Base-by-base conservation (phyloP, 2,329 filamentous ascomycete species). In the Cladobotryum protrusum region DNA sequence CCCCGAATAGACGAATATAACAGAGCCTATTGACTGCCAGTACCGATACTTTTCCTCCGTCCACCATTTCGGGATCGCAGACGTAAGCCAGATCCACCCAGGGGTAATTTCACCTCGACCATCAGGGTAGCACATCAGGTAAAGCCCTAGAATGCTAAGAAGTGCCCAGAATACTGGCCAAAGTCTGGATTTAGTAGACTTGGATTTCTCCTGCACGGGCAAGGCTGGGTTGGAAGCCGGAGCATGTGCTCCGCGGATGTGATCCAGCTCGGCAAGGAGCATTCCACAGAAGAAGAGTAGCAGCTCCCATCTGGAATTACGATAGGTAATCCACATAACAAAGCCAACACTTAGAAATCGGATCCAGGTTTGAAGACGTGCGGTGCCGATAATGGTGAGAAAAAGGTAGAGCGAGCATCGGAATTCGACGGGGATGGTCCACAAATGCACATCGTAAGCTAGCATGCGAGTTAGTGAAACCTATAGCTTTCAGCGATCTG, bases 391-490 rank as follows among this genome's bases (percentile, higher is more conserved):
- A 18, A 81, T 63, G 12, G 72, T 68, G 7, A 82, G 63, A 61
- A 82, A 83, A 9, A 83, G 69, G 51, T 78, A 70, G 60, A 83
- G 72, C 2, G 77, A 81, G 61, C 75, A 78, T 52, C 76, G 71
- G 58, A 79, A 81, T 61, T 83, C 80, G 43, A 81, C 72, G 3
- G 80, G 79, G 40, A 83, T 82, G 5, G 81, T 83, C 80, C 80
- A 83, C 19, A 83, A 63, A 54, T 83, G 80, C 20, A 78, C 71
- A 57, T 82, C 78, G 57, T 81, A 79, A 18, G 63, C 69, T 62
- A 47, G 7, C 5, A 36, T 5, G 7, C 3, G 37, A 12, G 37
- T 40, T 12, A 18, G 37, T 5, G n/a, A 7, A 40, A 12, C 11
- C n/a, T 15, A 2, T 4, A 17, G 18, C 37, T 19, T n/a, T 37